These are phyloP conservation scores for Chrysosporium queenslandicum DNA, from an alignment of 2,329 filamentous ascomycete genomes.

Conservation along the genomic window DNA sequence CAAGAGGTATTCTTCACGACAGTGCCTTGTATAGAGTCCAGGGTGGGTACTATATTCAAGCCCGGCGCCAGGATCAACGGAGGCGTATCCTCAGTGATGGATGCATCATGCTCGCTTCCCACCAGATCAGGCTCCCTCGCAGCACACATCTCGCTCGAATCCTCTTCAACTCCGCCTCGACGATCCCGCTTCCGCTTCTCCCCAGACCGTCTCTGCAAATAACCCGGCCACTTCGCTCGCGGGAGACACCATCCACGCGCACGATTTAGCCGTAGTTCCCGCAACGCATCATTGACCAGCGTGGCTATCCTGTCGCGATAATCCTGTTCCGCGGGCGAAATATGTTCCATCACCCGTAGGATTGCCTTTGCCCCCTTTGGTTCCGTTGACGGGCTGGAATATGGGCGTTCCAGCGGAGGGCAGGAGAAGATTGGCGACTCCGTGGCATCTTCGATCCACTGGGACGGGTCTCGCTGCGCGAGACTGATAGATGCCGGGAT, in stretches of 20 bases:
- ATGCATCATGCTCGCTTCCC: not conserved
- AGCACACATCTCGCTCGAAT: not conserved
- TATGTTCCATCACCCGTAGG: constrained; percentile 30
- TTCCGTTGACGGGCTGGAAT: constrained; percentile 36
- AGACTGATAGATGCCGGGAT: constrained; percentile 48
- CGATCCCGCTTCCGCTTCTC: constrained; percentile 5
- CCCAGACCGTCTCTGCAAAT: not conserved
- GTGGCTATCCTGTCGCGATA: constrained; percentile 23
- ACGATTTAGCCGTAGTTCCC: constrained; percentile 23
- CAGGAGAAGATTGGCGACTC: constrained; percentile 33
- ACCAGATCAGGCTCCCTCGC: not conserved
- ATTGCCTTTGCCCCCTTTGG: constrained; percentile 42
- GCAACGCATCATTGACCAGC: constrained; percentile 33
- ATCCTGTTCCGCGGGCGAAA: constrained; percentile 26
- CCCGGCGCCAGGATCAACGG: constrained; percentile 29
- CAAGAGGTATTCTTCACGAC: constrained; percentile 27
- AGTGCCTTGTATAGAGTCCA: constrained; percentile 20
- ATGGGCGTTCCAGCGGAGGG: constrained; percentile 39
- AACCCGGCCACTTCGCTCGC: constrained; percentile 10
- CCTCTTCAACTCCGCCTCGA: not conserved
- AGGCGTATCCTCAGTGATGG: constrained; percentile 13
- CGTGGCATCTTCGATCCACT: constrained; percentile 18
- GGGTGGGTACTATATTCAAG: constrained; percentile 24
- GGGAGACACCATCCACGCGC: constrained; percentile 29
- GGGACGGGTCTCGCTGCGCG: constrained; percentile 40